Percentiles rank a stretch among this genome's conserved stretches.
Evolutionary conservation across 768 basidiomycete genomes (phyloP).

Genomic region (Lepiota brunneoincarnata): DNA sequence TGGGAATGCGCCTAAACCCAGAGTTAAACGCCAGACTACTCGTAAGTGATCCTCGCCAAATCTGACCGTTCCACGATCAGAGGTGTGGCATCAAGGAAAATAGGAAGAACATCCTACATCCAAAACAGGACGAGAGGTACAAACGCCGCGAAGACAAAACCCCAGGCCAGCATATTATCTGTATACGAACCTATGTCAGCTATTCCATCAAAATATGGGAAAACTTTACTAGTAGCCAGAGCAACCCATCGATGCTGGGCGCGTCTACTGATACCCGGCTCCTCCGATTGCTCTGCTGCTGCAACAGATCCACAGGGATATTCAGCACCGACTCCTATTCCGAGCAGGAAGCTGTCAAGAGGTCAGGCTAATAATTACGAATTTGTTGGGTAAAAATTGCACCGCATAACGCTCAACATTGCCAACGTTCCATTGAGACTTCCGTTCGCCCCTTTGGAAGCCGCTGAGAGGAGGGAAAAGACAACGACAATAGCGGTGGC

Average conservation of each 20-base stretch:
- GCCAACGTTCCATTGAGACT: constrained; percentile 64
- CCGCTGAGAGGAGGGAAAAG: constrained; percentile 81
- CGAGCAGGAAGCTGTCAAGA: constrained; percentile 67
- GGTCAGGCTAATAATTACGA: too few species aligned
- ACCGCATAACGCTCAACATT: constrained; percentile 83
- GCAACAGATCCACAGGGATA: constrained; percentile 90
- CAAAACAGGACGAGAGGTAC: constrained; percentile 83
- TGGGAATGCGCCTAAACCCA: constrained; percentile 81
- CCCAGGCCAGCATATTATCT: constrained; percentile 85
- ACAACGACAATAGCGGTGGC: constrained; percentile 84
- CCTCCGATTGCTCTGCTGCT: constrained; percentile 87
- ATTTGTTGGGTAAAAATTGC: background rate
- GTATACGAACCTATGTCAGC: background rate
- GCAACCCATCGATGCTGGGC: constrained; percentile 86
- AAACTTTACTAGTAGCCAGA: constrained; percentile 74
- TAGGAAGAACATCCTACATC: constrained; percentile 60
- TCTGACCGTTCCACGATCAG: constrained; percentile 29
- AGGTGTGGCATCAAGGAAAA: background rate
- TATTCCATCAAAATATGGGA: background rate
- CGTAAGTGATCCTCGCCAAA: constrained; percentile 78
- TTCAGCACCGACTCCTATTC: constrained; percentile 85
- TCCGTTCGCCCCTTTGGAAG: constrained; percentile 73
- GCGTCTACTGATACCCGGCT: constrained; percentile 70
- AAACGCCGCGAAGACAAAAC: constrained; percentile 76
- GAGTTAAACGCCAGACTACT: constrained; percentile 82